Evolutionary conservation across 179 eudicot species (phyloP).

Genomic region (Spinacia oleracea): DNA sequence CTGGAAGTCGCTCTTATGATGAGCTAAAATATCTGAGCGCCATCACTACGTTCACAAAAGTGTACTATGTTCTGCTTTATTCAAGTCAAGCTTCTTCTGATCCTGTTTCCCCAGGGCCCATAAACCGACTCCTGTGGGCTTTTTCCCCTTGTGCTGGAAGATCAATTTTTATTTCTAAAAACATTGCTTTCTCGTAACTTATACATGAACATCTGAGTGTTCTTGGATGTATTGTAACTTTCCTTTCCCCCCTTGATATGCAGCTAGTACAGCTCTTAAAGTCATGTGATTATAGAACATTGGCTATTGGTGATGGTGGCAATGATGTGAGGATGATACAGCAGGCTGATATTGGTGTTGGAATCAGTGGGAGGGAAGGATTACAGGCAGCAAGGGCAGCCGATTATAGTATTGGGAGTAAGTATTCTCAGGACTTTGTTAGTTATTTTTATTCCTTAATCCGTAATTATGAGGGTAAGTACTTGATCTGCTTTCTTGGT

Average conservation of each 20-base stretch:
- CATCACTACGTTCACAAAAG: no score
- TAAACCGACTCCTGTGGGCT: background rate
- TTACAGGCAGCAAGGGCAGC: slow-evolving; percentile 99
- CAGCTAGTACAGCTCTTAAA: slow-evolving; percentile 94
- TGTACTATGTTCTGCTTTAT: no score
- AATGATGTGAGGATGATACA: slow-evolving; percentile 99
- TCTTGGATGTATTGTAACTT: slow-evolving; percentile 4
- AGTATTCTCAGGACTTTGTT: slow-evolving; percentile 26
- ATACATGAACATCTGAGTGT: background rate
- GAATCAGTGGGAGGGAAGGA: slow-evolving; percentile 99
- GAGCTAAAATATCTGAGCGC: background rate
- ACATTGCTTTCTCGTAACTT: background rate
- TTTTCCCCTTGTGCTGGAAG: background rate
- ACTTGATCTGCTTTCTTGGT: background rate
- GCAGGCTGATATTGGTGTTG: slow-evolving; percentile 99
- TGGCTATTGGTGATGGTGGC: slow-evolving; percentile 99
- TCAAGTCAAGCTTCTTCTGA: background rate
- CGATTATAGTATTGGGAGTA: slow-evolving; percentile 99
- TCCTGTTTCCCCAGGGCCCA: background rate
- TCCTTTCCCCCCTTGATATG: slow-evolving; percentile 17
- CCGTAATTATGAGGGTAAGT: background rate
- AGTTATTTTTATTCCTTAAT: slow-evolving; percentile 16
- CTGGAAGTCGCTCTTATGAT: background rate
- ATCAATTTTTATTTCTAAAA: background rate
- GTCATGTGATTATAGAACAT: slow-evolving; percentile 85